phyloP scores from a whole-genome alignment of 768 basidiomycete genomes.

The Sporobolomyces phaffii region DNA sequence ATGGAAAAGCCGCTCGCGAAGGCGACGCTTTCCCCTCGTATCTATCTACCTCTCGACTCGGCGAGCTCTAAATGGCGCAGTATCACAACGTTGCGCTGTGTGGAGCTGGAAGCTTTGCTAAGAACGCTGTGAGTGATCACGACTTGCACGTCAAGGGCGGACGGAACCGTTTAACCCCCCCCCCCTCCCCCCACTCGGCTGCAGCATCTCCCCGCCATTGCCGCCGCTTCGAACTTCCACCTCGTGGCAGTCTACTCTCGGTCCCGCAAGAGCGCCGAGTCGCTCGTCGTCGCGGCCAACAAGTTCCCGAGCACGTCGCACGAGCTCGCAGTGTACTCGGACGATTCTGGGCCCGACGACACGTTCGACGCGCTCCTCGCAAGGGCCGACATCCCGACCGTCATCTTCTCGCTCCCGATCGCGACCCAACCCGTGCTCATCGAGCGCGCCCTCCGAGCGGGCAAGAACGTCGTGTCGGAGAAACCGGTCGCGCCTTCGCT shows the following conservation, averaged over 20 bases:
- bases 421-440: constrained; percentile 65
- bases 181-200: neutral
- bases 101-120: constrained; percentile 1
- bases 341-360: constrained; percentile 54
- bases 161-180: neutral
- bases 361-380: constrained; percentile 53
- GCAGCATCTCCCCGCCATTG: constrained; percentile 76
- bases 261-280: constrained; percentile 58
- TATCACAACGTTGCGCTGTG: neutral
- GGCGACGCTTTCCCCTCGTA: too few relatives aligned
- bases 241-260: constrained; percentile 75
- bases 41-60: too few relatives aligned
- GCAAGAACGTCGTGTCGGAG: constrained; percentile 84
- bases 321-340: constrained; percentile 57
- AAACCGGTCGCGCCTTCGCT: constrained; percentile 77
- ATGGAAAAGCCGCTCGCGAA: too few relatives aligned
- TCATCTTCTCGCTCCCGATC: constrained; percentile 73
- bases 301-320: constrained; percentile 46
- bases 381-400: constrained; percentile 63
- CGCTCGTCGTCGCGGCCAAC: constrained; percentile 51
- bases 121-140: constrained; percentile 5
- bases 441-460: constrained; percentile 54
- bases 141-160: too few relatives aligned
- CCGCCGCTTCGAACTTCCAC: constrained; percentile 51
- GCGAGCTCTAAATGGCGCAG: too few relatives aligned